A percentile compares a stretch with the other conserved stretches of the same genome.
These are phyloP conservation scores for Podaxis sp. DNA, from an alignment of 768 basidiomycete genomes.

Conservation along the genomic window DNA sequence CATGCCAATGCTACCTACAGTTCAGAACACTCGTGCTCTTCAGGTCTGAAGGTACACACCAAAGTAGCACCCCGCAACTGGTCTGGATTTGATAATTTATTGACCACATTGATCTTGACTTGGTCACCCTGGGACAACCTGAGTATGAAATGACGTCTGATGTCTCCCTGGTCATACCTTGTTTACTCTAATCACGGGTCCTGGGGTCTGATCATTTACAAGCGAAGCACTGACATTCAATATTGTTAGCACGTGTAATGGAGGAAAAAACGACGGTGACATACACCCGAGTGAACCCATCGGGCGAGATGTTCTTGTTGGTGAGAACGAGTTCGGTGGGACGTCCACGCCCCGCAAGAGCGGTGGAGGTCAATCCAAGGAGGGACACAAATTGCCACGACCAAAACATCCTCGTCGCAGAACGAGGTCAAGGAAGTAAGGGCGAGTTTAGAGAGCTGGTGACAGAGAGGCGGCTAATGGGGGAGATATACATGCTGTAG, in stretches of 20 bases:
- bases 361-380: neutral
- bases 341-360: conserved; percentile 26
- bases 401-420: neutral
- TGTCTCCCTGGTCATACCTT: conserved; percentile 22
- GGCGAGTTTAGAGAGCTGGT: neutral
- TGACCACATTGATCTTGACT: conserved; percentile 44
- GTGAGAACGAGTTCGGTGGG: conserved; percentile 35
- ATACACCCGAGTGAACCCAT: conserved; percentile 41
- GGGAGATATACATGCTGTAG: neutral
- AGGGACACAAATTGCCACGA: conserved; percentile 1
- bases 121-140: conserved; percentile 26
- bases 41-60: conserved; percentile 20
- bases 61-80: conserved; percentile 32
- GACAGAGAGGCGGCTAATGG: neutral
- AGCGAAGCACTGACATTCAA: conserved; percentile 21
- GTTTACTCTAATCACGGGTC: conserved; percentile 26
- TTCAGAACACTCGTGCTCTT: neutral
- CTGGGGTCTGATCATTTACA: conserved; percentile 28
- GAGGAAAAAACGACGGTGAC: neutral
- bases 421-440: neutral
- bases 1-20: conserved; percentile 49
- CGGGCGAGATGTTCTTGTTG: conserved; percentile 47
- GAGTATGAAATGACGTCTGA: neutral
- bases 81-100: conserved; percentile 40
- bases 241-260: neutral